Conservation (phyloP, 1,139 yeast species). For the Zygotorulaspora mrakii region DNA sequence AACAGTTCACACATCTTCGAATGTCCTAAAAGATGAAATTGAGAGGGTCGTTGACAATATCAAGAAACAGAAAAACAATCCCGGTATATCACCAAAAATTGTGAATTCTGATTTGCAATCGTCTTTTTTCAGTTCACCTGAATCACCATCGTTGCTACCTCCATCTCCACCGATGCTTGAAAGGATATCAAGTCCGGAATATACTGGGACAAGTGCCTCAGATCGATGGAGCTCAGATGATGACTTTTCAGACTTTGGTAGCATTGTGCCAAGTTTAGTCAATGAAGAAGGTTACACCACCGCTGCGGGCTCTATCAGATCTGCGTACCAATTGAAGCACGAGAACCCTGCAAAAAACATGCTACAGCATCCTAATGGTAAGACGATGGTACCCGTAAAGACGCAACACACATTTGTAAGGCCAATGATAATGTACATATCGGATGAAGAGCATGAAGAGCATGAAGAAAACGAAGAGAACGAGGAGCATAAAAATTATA, state of each 20-base stretch:
- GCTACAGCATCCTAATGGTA: neutral
- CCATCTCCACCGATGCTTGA: constrained; percentile 11
- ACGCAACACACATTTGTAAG: neutral
- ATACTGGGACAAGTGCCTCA: constrained; percentile 21
- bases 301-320: constrained; percentile 17
- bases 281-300: constrained; percentile 18
- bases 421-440: constrained; percentile 1
- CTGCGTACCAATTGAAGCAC: constrained; percentile 4
- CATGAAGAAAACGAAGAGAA: too few species aligned
- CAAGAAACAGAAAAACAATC: constrained; percentile 5
- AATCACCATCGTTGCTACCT: constrained; percentile 5
- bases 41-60: constrained; percentile 24
- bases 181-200: constrained; percentile 25
- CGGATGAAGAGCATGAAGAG: constrained; percentile 3
- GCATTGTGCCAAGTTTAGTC: constrained; percentile 10
- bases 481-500: too few species aligned
- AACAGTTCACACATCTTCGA: constrained; percentile 1
- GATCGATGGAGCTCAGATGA: constrained; percentile 29
- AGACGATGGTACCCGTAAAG: constrained; percentile 1
- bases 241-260: constrained; percentile 24
- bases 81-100: neutral
- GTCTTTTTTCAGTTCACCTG: constrained; percentile 1
- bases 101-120: neutral
- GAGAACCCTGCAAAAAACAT: neutral
- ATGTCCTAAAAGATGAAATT: constrained; percentile 17